Evolutionary conservation across 441 rosid genomes (phyloP), one percentile per base, ranked within the genome.

Genomic region (Oxalis stricta): DNA sequence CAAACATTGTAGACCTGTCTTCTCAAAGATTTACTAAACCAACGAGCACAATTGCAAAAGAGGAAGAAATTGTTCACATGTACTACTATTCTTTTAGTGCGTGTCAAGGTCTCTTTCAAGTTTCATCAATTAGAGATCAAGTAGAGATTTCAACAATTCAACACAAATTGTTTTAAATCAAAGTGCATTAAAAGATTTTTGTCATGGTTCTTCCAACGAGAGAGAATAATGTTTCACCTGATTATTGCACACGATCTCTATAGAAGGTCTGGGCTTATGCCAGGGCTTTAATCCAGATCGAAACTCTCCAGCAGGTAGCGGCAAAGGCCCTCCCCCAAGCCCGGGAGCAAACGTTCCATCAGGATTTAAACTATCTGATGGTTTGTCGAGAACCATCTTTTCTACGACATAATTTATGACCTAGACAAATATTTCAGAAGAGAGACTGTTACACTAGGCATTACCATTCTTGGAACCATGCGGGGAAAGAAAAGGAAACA

Each of bases 401-500:
- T 93, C 99, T 38, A 79, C 23, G n/a, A 93, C 96, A 71, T 93
- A 93, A 68, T 79, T 88, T 37, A 88, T 80, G 66, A 93, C 99
- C 99, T 93, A 64, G 50, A 64, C 19, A 35, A 43, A 47, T 43
- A 71, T 41, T 43, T 46, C 33, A 33, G 19, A 2, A 26, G 46
- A 46, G 34, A 43, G n/a, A 23, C 47, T 35, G 40, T 15, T 29
- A 17, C 35, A 19, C 10, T 11, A 24, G 16, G 5, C 10, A 26
- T 8, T 26, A 26, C n/a, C n/a, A n/a, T 5, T 26, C 31, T 26
- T 26, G 1, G 1, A 2, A 26, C 20, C 46, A 50, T 11, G 18
- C 36, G n/a, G 16, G 26, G 5, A 9, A 10, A 12, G 29, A 37
- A 29, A 4, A 7, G 11, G 1, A 15, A 4, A 21, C n/a, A 2